Percentiles rank a stretch among this genome's conserved stretches.
These are phyloP conservation scores for Starmerella khaoyaiensis DNA, from an alignment of 805 yeast genomes.

Conservation along the genomic window DNA sequence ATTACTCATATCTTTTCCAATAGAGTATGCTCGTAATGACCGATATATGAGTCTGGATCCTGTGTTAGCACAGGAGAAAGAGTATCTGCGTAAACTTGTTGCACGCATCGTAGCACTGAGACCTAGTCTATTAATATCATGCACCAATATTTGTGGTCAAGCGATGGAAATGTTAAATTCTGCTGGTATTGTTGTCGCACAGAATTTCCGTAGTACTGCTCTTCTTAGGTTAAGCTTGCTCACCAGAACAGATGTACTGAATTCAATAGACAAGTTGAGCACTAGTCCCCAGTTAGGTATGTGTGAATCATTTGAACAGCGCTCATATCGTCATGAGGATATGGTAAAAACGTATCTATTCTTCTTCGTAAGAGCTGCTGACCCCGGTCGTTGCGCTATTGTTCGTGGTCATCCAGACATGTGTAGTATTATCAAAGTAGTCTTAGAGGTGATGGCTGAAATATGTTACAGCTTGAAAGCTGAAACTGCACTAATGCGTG, in stretches of 20 bases:
- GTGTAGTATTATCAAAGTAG: slow-evolving; percentile 57
- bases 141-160: slow-evolving; percentile 67
- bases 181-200: slow-evolving; percentile 69
- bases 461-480: slow-evolving; percentile 65
- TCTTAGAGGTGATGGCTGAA: slow-evolving; percentile 67
- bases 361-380: slow-evolving; percentile 60
- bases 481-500: slow-evolving; percentile 63
- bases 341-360: slow-evolving; percentile 54
- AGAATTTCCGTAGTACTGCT: slow-evolving; percentile 68
- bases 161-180: slow-evolving; percentile 62
- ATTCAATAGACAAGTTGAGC: slow-evolving; percentile 74
- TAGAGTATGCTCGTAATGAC: slow-evolving; percentile 68
- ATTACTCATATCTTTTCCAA: slow-evolving; percentile 72
- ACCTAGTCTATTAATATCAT: slow-evolving; percentile 69
- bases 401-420: slow-evolving; percentile 62
- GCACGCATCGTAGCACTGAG: slow-evolving; percentile 60
- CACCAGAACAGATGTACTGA: slow-evolving; percentile 73
- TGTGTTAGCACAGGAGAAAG: slow-evolving; percentile 74
- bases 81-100: slow-evolving; percentile 68
- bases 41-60: slow-evolving; percentile 73
- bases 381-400: slow-evolving; percentile 71
- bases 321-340: slow-evolving; percentile 45
- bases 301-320: slow-evolving; percentile 61
- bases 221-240: slow-evolving; percentile 64
- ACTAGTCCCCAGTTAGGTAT: slow-evolving; percentile 58